These are phyloP conservation scores for Lactarius deliciosus DNA, from an alignment of 768 basidiomycete genomes.

Conservation along the genomic window DNA sequence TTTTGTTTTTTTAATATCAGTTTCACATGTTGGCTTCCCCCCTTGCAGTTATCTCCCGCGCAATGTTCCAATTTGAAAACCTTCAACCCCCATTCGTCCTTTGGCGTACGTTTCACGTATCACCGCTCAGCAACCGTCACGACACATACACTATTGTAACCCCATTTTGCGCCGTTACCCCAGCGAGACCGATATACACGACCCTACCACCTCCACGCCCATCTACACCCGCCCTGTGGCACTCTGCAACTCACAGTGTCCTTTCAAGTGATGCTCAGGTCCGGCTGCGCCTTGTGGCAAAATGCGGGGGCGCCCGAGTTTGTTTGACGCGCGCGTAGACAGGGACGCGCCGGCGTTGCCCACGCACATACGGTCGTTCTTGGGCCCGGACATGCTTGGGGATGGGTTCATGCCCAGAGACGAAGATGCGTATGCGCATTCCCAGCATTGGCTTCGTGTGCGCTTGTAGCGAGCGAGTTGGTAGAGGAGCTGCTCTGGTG, in stretches of 20 bases:
- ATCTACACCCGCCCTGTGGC: conserved; percentile 35
- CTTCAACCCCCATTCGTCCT: conserved; percentile 42
- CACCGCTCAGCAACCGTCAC: conserved; percentile 70
- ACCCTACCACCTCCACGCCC: conserved; percentile 41
- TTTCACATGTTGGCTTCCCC: background rate
- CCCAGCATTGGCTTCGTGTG: background rate
- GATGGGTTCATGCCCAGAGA: background rate
- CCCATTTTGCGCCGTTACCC: conserved; percentile 49
- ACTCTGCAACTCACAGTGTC: conserved; percentile 51
- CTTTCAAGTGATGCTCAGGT: conserved; percentile 37
- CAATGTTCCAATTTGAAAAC: background rate
- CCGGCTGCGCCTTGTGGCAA: conserved; percentile 33
- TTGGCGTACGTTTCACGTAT: conserved; percentile 55
- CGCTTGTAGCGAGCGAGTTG: conserved; percentile 5
- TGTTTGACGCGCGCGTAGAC: background rate
- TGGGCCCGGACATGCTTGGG: background rate
- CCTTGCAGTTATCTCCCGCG: too few species aligned
- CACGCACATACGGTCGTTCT: background rate
- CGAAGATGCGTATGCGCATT: background rate
- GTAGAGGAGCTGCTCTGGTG: conserved; percentile 11
- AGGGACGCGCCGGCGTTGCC: background rate
- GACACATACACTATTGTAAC: conserved; percentile 65
- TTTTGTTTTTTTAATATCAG: too few species aligned
- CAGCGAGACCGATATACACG: conserved; percentile 20
- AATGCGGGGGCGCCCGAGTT: background rate